Evolutionary conservation across 2,329 filamentous ascomycete genomes (phyloP).

Genomic region (Xylaria sp.): DNA sequence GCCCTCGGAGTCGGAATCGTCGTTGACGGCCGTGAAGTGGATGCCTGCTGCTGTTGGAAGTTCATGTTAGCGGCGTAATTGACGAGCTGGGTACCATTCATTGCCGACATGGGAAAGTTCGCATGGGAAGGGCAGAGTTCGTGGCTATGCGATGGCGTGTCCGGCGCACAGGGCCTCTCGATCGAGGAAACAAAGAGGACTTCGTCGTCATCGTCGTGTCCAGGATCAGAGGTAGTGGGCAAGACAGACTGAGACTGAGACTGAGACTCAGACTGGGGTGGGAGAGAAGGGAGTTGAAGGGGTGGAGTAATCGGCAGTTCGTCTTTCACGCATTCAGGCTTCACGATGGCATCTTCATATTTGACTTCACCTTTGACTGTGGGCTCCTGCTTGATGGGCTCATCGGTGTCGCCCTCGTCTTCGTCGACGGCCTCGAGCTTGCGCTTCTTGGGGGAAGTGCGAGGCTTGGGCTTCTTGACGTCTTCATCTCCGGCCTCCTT

Average conservation of each 20-base stretch:
- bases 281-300: constrained; percentile 9
- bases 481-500: constrained; percentile 23
- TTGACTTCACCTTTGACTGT: constrained; percentile 33
- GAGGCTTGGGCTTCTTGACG: constrained; percentile 21
- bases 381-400: constrained; percentile 25
- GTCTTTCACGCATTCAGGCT: constrained; percentile 27
- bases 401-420: constrained; percentile 32
- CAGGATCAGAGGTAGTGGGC: constrained; percentile 5
- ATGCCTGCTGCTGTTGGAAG: constrained; percentile 24
- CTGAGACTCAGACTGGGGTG: background rate
- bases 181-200: constrained; percentile 27
- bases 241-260: background rate
- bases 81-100: constrained; percentile 24
- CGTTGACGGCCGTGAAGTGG: background rate
- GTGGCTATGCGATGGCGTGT: constrained; percentile 12
- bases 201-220: constrained; percentile 29
- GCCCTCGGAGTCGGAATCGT: constrained; percentile 9
- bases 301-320: constrained; percentile 10
- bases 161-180: constrained; percentile 19
- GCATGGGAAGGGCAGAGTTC: constrained; percentile 16
- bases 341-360: constrained; percentile 32
- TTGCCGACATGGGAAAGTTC: constrained; percentile 15
- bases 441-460: constrained; percentile 29
- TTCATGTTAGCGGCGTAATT: constrained; percentile 30
- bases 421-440: constrained; percentile 35